These are phyloP conservation scores for Tylopilus sp. DNA, from an alignment of 768 basidiomycete species.

Conservation along the genomic window DNA sequence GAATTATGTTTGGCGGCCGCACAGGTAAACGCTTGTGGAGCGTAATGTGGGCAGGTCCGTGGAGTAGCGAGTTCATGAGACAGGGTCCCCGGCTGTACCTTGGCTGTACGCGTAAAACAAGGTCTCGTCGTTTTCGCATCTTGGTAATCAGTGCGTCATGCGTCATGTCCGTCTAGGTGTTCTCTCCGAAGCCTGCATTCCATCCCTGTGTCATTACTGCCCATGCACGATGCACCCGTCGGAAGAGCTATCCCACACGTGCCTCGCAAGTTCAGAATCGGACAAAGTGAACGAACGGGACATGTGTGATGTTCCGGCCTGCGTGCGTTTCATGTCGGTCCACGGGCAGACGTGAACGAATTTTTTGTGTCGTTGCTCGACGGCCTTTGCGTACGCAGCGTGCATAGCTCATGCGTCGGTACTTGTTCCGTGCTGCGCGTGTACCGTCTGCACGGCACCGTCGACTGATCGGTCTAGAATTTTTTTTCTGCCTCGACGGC, in stretches of 20 bases:
- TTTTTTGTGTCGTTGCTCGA: background rate
- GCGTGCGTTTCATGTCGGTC: slow-evolving; percentile 9
- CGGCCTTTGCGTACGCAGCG: background rate
- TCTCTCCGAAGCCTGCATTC: slow-evolving; percentile 4
- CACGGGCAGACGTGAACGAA: background rate
- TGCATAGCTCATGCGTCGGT: background rate
- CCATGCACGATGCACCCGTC: background rate
- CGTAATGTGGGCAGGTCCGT: slow-evolving; percentile 17
- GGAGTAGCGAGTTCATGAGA: slow-evolving; percentile 12
- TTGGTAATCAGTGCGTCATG: slow-evolving; percentile 15
- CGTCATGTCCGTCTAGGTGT: slow-evolving; percentile 20
- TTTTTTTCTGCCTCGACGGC: background rate
- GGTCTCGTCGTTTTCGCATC: background rate
- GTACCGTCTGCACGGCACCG: background rate
- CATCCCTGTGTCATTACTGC: slow-evolving; percentile 12
- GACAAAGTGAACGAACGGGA: background rate
- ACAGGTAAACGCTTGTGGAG: slow-evolving; percentile 17
- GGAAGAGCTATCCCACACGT: slow-evolving; percentile 7
- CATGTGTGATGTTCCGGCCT: background rate
- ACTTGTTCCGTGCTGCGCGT: background rate
- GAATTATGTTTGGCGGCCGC: slow-evolving; percentile 9
- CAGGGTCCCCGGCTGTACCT: slow-evolving; percentile 20
- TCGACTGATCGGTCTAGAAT: background rate
- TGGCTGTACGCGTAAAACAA: slow-evolving; percentile 1
- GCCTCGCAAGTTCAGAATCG: background rate